These are phyloP conservation scores for Salix brachista DNA, from an alignment of 345 rosid species.

Conservation along the genomic window DNA sequence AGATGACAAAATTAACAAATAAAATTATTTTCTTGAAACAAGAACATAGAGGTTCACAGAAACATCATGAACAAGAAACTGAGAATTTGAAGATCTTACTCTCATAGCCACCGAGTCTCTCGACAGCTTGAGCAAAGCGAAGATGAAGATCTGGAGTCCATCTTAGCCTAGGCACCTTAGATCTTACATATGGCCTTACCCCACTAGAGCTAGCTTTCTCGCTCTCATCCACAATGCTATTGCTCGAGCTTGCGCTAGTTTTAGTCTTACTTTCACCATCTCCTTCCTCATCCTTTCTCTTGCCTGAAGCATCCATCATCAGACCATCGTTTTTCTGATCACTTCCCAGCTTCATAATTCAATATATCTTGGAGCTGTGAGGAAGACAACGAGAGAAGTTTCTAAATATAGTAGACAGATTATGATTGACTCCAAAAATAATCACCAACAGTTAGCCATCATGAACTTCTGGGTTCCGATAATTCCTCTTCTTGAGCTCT, in stretches of 20 bases:
- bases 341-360: slow-evolving; percentile 3
- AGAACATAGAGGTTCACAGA: not conserved
- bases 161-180: slow-evolving; percentile 67
- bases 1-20: not conserved
- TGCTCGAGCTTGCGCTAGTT: slow-evolving; percentile 38
- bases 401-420: not conserved
- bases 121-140: slow-evolving; percentile 63
- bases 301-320: slow-evolving; percentile 14
- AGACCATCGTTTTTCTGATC: not conserved
- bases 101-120: slow-evolving; percentile 81
- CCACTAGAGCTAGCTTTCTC: slow-evolving; percentile 22
- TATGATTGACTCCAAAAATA: not conserved
- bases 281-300: slow-evolving; percentile 7
- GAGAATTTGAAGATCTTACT: slow-evolving; percentile 24
- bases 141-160: slow-evolving; percentile 87
- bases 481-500: not conserved
- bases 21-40: not conserved
- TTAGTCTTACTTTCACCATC: slow-evolving; percentile 31
- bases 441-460: not conserved
- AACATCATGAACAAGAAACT: not conserved
- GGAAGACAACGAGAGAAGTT: slow-evolving; percentile 1
- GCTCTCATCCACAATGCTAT: slow-evolving; percentile 31
- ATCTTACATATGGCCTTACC: slow-evolving; percentile 71
- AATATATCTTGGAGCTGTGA: not conserved
- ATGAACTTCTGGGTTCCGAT: not conserved